A percentile compares a stretch with the other conserved stretches of the same genome.
phyloP scores from a whole-genome alignment of 208 protist genomes.

The Trypanosomatidae sp. region DNA sequence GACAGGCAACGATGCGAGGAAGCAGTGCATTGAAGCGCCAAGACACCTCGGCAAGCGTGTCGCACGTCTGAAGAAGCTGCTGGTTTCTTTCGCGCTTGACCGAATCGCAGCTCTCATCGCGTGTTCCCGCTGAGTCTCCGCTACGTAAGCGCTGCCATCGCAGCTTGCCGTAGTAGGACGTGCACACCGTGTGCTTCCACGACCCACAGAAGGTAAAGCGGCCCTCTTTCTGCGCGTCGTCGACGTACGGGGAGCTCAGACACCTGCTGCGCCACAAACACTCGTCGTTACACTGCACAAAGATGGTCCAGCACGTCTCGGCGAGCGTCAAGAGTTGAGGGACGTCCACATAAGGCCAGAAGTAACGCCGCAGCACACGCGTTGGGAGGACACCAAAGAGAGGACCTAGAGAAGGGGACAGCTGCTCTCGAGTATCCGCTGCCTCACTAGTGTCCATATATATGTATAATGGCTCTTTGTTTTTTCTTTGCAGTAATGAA shows the following conservation, averaged over 20 bases:
- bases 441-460: too few relatives aligned
- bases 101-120: too few relatives aligned
- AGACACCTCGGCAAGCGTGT: background rate
- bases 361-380: constrained; percentile 3
- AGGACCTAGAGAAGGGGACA: background rate
- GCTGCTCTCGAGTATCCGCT: background rate
- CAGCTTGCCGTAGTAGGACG: too few relatives aligned
- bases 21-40: background rate
- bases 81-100: too few relatives aligned
- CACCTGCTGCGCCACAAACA: constrained; percentile 21
- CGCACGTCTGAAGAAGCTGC: background rate
- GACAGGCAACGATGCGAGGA: constrained; percentile 4
- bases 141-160: too few relatives aligned
- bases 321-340: constrained; percentile 15
- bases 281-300: constrained; percentile 27
- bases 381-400: background rate
- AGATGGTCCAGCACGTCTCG: constrained; percentile 28
- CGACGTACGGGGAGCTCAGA: constrained; percentile 20
- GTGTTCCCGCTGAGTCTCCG: too few relatives aligned
- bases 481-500: too few relatives aligned
- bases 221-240: constrained; percentile 18
- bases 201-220: constrained; percentile 31
- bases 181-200: constrained; percentile 36
- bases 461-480: background rate
- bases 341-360: constrained; percentile 8